Evolutionary conservation across 495 filamentous ascomycete species (phyloP).

Genomic region (Penicillium turbatum): DNA sequence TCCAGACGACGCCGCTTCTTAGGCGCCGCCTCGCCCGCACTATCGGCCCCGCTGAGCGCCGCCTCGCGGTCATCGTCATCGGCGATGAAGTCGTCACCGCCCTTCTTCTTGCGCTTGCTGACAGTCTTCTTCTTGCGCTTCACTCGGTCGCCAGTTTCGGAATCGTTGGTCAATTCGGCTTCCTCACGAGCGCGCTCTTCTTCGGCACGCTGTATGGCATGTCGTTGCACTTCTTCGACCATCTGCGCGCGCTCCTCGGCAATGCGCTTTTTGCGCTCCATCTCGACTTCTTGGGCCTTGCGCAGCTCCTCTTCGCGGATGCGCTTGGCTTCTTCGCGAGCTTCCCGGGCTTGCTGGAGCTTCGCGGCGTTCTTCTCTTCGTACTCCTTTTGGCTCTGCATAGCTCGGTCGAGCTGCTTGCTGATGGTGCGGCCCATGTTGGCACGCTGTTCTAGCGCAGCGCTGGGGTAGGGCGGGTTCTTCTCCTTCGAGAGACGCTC

Average conservation of each 20-base stretch:
- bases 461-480: constrained; percentile 83
- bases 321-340: constrained; percentile 70
- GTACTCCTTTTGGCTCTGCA: constrained; percentile 82
- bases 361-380: constrained; percentile 89
- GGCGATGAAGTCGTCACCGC: constrained; percentile 24
- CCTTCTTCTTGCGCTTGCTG: constrained; percentile 66
- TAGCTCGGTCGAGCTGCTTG: constrained; percentile 78
- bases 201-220: constrained; percentile 64
- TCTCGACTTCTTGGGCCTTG: constrained; percentile 59
- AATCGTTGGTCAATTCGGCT: constrained; percentile 69
- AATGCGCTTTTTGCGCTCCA: constrained; percentile 70
- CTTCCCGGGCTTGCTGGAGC: constrained; percentile 66
- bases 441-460: constrained; percentile 87
- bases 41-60: constrained; percentile 24
- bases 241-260: constrained; percentile 77
- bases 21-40: constrained; percentile 36
- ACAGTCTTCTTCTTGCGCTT: constrained; percentile 63
- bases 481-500: constrained; percentile 74
- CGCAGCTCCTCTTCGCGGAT: constrained; percentile 68
- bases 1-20: constrained; percentile 51
- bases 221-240: constrained; percentile 65
- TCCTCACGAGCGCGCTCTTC: constrained; percentile 66
- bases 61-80: constrained; percentile 21
- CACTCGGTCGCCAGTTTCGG: constrained; percentile 69
- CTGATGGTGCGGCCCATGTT: constrained; percentile 96